Conservation (phyloP, 805 yeast species). For the Metschnikowia santaceciliae region DNA sequence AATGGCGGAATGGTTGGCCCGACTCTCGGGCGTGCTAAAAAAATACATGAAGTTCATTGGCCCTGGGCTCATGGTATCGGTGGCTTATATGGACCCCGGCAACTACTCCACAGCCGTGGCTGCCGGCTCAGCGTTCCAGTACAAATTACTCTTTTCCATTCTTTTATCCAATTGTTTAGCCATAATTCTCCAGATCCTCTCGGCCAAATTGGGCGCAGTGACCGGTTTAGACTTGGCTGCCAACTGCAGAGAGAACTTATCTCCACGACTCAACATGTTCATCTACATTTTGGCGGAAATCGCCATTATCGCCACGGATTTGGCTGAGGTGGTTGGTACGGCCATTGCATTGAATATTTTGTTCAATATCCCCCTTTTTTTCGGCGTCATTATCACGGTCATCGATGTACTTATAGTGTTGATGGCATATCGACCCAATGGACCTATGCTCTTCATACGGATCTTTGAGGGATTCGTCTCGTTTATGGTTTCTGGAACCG, state of each 20-base stretch:
- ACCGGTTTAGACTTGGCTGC: conserved; percentile 92
- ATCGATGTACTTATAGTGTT: conserved; percentile 82
- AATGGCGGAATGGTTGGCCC: conserved; percentile 7
- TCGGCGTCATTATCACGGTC: conserved; percentile 82
- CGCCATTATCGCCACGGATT: conserved; percentile 92
- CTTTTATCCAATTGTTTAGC: conserved; percentile 82
- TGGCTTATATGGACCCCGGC: conserved; percentile 97
- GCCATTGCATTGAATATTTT: conserved; percentile 88
- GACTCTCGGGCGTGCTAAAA: conserved; percentile 16
- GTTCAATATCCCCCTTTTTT: conserved; percentile 70
- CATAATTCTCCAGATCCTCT: conserved; percentile 76
- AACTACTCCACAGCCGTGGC: conserved; percentile 93
- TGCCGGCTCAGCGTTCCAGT: conserved; percentile 85
- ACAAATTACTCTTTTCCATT: conserved; percentile 72
- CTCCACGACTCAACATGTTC: conserved; percentile 53
- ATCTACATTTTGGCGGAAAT: conserved; percentile 79
- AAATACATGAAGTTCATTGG: conserved; percentile 74
- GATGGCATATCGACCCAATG: conserved; percentile 82
- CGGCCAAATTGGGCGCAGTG: conserved; percentile 87
- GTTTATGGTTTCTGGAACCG: conserved; percentile 72
- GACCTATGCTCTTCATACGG: conserved; percentile 73
- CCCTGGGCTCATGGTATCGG: conserved; percentile 92
- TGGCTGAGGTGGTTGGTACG: conserved; percentile 97
- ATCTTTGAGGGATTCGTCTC: conserved; percentile 81
- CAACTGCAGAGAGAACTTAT: conserved; percentile 73